These are phyloP conservation scores for Thalassiosira mediterranea DNA, from an alignment of 352 stramenopile genomes.

Conservation along the genomic window DNA sequence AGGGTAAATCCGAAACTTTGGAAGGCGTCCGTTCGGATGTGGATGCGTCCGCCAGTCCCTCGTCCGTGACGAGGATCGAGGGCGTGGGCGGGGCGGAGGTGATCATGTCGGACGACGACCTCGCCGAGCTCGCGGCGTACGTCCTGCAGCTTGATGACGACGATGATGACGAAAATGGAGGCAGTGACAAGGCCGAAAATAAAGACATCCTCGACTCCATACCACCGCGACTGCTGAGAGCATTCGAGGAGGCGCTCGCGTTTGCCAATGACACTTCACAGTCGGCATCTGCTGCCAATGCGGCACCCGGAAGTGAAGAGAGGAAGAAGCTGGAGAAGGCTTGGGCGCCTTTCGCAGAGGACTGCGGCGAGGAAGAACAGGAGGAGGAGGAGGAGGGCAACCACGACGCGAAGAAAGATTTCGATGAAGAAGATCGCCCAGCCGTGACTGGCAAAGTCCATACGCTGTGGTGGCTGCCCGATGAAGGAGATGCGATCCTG, in stretches of 20 bases:
- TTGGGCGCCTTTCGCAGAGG: conserved; percentile 7
- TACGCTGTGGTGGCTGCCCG: conserved; percentile 23
- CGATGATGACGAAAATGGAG: conserved; percentile 9
- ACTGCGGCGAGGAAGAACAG: neutral
- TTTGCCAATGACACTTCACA: too few relatives aligned
- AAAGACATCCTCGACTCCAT: conserved; percentile 8
- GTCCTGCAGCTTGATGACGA: conserved; percentile 20
- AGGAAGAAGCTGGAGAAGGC: neutral
- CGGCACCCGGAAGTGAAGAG: neutral
- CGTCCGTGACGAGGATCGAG: neutral
- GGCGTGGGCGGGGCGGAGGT: neutral
- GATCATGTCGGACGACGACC: conserved; percentile 32
- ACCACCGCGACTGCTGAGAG: conserved; percentile 14
- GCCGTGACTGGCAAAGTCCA: too few relatives aligned
- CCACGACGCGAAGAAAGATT: too few relatives aligned
- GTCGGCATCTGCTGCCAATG: conserved; percentile 11
- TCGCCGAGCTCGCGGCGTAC: conserved; percentile 25
- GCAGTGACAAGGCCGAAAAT: neutral
- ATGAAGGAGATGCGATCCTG: too few relatives aligned
- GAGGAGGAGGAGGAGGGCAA: conserved; percentile 1
- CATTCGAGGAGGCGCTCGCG: conserved; percentile 29
- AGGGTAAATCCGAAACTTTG: too few relatives aligned
- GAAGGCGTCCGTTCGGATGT: neutral
- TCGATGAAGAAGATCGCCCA: too few relatives aligned
- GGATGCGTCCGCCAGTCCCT: neutral